These are phyloP conservation scores for Monsonia emarginata DNA, from an alignment of 441 rosid species.

Conservation along the genomic window DNA sequence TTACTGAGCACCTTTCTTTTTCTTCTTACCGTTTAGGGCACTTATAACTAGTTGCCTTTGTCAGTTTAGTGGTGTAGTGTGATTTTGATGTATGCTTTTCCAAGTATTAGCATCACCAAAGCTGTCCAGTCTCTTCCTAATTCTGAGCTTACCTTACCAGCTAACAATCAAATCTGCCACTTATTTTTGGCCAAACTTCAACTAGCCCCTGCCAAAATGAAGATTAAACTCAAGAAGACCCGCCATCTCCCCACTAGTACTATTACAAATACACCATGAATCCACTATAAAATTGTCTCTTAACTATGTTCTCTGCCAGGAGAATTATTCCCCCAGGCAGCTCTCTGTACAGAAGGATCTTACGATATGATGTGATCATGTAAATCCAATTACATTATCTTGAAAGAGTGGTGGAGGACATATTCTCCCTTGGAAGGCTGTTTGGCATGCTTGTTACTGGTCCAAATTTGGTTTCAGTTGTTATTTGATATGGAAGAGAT, in stretches of 20 bases:
- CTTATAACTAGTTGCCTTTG: not conserved
- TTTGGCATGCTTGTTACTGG: not conserved
- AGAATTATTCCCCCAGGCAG: too few relatives aligned
- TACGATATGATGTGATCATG: too few relatives aligned
- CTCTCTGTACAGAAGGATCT: too few relatives aligned
- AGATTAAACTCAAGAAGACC: too few relatives aligned
- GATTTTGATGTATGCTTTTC: not conserved
- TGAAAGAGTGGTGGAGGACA: too few relatives aligned
- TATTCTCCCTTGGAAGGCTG: not conserved
- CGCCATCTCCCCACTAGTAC: too few relatives aligned
- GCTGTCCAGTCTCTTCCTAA: not conserved
- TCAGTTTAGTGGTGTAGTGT: not conserved
- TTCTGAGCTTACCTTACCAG: not conserved
- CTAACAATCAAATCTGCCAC: not conserved
- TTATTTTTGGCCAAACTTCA: not conserved
- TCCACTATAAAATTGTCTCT: too few relatives aligned
- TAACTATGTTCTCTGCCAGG: too few relatives aligned
- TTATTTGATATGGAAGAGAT: not conserved
- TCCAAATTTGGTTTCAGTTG: not conserved
- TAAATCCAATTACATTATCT: too few relatives aligned
- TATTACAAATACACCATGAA: too few relatives aligned
- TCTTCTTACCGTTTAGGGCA: slow-evolving; percentile 5
- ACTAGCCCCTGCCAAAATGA: not conserved
- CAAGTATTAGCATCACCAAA: not conserved
- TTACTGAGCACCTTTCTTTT: not conserved